Evolutionary conservation across 441 rosid species (phyloP), one percentile per base, ranked within the genome.

Genomic region (Pelargonium fulgidum): DNA sequence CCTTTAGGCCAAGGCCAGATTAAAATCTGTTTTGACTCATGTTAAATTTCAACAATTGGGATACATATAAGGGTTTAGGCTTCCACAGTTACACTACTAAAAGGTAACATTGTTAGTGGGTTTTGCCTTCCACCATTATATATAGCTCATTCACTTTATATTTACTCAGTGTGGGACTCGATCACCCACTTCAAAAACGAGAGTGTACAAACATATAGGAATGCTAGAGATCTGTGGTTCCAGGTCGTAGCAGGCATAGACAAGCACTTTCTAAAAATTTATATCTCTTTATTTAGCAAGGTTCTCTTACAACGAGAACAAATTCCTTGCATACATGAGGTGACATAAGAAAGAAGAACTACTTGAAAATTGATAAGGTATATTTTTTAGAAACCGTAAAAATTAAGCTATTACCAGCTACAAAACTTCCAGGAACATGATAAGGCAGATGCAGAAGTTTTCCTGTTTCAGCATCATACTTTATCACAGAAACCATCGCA

Each of bases 391-490:
- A 59, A 20, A n/a, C 14, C 11, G n/a, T 13, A 54, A 54, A 54
- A 62, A 33, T 58, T 61, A 54, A 67, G 26, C 17, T 69, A 70
- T 72, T 87, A 87, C 92, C 89, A 67, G 82, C 86, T 78, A 85
- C 78, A 68, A 80, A 78, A 76, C 85, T 73, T 62, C 80, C 81
- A 42, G 89, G 89, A 78, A 87, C 89, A 72, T 82, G 81, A 76
- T 87, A 85, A 22, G 92, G 86, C 75, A 76, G 74, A 26, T 59
- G 80, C 54, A 76, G 14, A 20, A 87, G 75, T 74, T 73, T 77
- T 75, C 81, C 79, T 69, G 78, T 82, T 45, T 81, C 85, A 63
- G 80, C 76, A 62, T 69, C 77, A 76, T 76, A 85, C 80, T 85
- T 79, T 44, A 82, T 22, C 69, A 82, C 85, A 69, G 79, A 84